Evolutionary conservation across 208 protist species (phyloP).

Genomic region (Vickermania spadyakhi): DNA sequence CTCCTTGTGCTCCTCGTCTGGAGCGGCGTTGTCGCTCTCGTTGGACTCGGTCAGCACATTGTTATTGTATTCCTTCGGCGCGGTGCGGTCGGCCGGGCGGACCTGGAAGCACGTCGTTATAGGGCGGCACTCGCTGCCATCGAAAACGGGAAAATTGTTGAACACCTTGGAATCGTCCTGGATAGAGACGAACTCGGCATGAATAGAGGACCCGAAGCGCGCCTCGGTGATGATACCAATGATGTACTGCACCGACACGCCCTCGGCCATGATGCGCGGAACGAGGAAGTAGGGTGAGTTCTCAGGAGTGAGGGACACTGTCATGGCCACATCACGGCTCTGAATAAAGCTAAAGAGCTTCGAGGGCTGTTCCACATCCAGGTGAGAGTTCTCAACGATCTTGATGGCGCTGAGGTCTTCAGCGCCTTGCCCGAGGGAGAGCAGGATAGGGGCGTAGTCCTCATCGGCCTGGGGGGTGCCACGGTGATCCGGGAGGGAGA

Average conservation of each 20-base stretch:
- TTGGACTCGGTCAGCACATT: not conserved
- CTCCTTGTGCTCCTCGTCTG: not conserved
- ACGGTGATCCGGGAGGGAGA: conserved; percentile 72
- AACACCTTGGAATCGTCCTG: conserved; percentile 11
- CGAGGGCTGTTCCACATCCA: conserved; percentile 68
- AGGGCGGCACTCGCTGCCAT: not conserved
- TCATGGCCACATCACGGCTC: conserved; percentile 63
- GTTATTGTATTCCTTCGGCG: conserved; percentile 8
- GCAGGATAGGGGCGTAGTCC: conserved; percentile 61
- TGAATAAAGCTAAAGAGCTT: conserved; percentile 66
- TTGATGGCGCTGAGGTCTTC: conserved; percentile 30
- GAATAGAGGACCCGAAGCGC: conserved; percentile 8
- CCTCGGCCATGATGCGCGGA: conserved; percentile 29
- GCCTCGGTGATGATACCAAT: conserved; percentile 11
- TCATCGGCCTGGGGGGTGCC: conserved; percentile 41
- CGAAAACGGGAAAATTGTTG: conserved; percentile 9
- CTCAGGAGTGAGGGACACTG: conserved; percentile 64
- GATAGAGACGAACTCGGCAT: conserved; percentile 13
- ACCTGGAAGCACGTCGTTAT: conserved; percentile 14
- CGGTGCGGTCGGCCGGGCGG: not conserved
- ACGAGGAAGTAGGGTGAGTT: conserved; percentile 65
- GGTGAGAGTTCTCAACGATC: conserved; percentile 64
- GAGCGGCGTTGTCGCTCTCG: not conserved
- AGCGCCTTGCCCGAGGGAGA: conserved; percentile 59
- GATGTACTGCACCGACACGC: conserved; percentile 9